Evolutionary conservation across 1,139 yeast species (phyloP).

Genomic region (Martiniozyma asiatica): DNA sequence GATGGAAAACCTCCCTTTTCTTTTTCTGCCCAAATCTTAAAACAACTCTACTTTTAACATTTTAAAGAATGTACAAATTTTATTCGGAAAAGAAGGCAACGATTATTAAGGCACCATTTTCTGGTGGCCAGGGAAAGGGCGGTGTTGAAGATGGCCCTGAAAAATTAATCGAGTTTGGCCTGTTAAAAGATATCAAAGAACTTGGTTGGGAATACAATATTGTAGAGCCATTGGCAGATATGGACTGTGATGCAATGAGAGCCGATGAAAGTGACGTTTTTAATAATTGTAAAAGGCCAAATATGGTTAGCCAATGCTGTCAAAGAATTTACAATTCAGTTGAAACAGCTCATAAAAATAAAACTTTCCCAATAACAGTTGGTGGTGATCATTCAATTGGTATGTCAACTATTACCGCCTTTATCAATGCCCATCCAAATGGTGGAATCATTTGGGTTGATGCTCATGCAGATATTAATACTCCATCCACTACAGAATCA

Average conservation of each 20-base stretch:
- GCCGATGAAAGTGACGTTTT: slow-evolving; percentile 34
- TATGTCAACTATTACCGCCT: slow-evolving; percentile 84
- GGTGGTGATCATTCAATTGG: slow-evolving; percentile 98
- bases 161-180: slow-evolving; percentile 60
- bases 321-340: slow-evolving; percentile 53
- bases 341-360: slow-evolving; percentile 33
- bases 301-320: slow-evolving; percentile 66
- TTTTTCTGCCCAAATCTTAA: too few species aligned
- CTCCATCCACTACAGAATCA: slow-evolving; percentile 73
- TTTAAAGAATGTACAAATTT: slow-evolving; percentile 37
- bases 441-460: slow-evolving; percentile 93
- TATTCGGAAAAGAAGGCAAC: slow-evolving; percentile 45
- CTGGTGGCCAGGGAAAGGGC: slow-evolving; percentile 92
- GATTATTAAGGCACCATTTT: slow-evolving; percentile 74
- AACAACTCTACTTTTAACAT: too few species aligned
- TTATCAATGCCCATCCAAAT: slow-evolving; percentile 67
- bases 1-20: too few species aligned
- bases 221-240: slow-evolving; percentile 43
- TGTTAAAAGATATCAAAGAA: slow-evolving; percentile 44
- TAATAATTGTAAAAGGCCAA: slow-evolving; percentile 60
- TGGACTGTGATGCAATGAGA: slow-evolving; percentile 28
- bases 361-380: slow-evolving; percentile 64
- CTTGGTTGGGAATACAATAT: slow-evolving; percentile 64
- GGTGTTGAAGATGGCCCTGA: slow-evolving; percentile 96
- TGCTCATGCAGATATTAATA: slow-evolving; percentile 95